phyloP scores from a whole-genome alignment of 768 basidiomycete genomes.

The Lactarius vividus region DNA sequence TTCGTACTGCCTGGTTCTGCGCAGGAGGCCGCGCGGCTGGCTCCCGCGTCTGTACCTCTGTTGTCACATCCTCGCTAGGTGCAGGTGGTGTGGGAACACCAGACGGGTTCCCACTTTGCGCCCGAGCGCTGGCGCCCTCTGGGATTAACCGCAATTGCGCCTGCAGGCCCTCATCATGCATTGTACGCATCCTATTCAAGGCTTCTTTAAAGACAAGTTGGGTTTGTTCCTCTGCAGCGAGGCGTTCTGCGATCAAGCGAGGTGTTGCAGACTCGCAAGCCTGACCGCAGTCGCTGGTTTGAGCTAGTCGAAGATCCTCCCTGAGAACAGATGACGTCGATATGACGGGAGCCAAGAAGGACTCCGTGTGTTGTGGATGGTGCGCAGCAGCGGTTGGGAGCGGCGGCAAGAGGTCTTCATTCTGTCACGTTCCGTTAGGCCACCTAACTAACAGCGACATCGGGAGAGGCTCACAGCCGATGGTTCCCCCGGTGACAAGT shows the following conservation, averaged over 20 bases:
- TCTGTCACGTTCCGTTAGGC: constrained; percentile 17
- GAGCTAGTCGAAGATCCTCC: constrained; percentile 19
- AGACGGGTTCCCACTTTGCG: constrained; percentile 6
- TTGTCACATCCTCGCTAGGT: constrained; percentile 24
- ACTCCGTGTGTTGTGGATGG: constrained; percentile 23
- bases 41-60: constrained; percentile 5
- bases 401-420: constrained; percentile 19
- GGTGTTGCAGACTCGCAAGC: constrained; percentile 8
- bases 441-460: neutral
- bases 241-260: constrained; percentile 26
- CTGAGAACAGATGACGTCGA: constrained; percentile 21
- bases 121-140: constrained; percentile 19
- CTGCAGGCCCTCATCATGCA: constrained; percentile 27
- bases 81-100: constrained; percentile 17
- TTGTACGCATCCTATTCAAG: constrained; percentile 25
- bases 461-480: constrained; percentile 3
- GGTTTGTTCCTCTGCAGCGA: constrained; percentile 21
- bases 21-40: constrained; percentile 22
- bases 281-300: constrained; percentile 20
- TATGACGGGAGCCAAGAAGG: constrained; percentile 16
- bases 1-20: constrained; percentile 6
- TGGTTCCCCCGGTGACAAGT: constrained; percentile 12
- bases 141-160: constrained; percentile 11
- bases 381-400: constrained; percentile 25
- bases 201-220: constrained; percentile 16